Evolutionary conservation across 75 land plant species (phyloP).

Genomic region (Adiantum capillusveneris): DNA sequence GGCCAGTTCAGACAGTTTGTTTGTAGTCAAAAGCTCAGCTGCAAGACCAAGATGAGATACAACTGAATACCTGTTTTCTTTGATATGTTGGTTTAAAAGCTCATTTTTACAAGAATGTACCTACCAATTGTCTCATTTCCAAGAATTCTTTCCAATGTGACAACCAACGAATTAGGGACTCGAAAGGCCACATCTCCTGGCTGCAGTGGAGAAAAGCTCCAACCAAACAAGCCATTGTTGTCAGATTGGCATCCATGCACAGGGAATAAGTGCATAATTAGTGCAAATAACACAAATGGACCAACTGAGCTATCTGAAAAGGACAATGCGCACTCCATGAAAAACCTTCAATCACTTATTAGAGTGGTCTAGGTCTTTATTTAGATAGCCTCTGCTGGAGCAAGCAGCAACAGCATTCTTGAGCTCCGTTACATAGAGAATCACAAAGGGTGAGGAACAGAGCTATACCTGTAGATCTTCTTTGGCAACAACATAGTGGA

Average conservation of each 20-base stretch:
- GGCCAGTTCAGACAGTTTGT: slow-evolving; percentile 92
- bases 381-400: too few relatives aligned
- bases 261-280: too few relatives aligned
- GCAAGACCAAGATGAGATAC: slow-evolving; percentile 11
- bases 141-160: slow-evolving; percentile 84
- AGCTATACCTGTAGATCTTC: slow-evolving; percentile 74
- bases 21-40: slow-evolving; percentile 94
- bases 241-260: too few relatives aligned
- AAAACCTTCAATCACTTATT: too few relatives aligned
- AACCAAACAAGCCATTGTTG: too few relatives aligned
- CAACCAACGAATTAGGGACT: slow-evolving; percentile 77
- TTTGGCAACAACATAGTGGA: slow-evolving; percentile 85
- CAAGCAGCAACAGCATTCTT: too few relatives aligned
- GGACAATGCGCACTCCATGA: too few relatives aligned
- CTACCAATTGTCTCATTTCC: slow-evolving; percentile 93
- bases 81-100: not conserved
- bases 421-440: too few relatives aligned
- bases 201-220: slow-evolving; percentile 39
- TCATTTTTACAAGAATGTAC: not conserved
- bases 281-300: too few relatives aligned
- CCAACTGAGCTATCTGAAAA: too few relatives aligned
- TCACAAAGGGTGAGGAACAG: not conserved
- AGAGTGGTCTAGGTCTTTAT: too few relatives aligned
- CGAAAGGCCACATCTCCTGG: slow-evolving; percentile 86
- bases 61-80: not conserved